These are phyloP conservation scores for Globisporangium emineosum DNA, from an alignment of 352 stramenopile genomes.

Conservation along the genomic window DNA sequence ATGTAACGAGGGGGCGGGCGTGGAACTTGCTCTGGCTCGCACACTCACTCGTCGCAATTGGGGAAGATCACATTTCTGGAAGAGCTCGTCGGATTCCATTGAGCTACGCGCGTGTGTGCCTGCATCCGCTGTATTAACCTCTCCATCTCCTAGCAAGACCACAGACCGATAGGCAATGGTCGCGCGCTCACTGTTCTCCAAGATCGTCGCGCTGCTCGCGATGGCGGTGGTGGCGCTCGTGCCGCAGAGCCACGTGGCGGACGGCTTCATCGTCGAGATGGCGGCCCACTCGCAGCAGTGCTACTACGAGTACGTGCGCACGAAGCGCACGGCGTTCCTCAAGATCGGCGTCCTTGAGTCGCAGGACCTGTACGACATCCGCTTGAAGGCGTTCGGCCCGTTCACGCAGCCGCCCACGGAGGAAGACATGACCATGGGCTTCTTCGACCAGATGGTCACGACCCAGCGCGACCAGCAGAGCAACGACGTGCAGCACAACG, in stretches of 20 bases:
- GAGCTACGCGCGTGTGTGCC: background rate
- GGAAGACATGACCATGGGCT: slow-evolving; percentile 51
- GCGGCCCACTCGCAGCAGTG: slow-evolving; percentile 56
- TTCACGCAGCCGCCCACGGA: slow-evolving; percentile 49
- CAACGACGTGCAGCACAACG: slow-evolving; percentile 81
- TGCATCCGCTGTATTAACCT: background rate
- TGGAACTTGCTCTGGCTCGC: background rate
- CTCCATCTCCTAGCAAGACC: background rate
- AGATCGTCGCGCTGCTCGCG: slow-evolving; percentile 21
- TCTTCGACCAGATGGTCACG: slow-evolving; percentile 75
- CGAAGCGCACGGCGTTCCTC: slow-evolving; percentile 82
- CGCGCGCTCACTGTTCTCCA: slow-evolving; percentile 1
- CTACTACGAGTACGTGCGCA: slow-evolving; percentile 84
- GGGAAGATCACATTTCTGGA: slow-evolving; percentile 8
- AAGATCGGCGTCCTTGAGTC: slow-evolving; percentile 77
- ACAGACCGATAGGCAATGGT: background rate
- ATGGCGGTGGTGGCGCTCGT: slow-evolving; percentile 21
- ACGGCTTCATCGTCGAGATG: slow-evolving; percentile 59
- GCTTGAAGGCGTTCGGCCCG: slow-evolving; percentile 67
- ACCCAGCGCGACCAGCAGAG: slow-evolving; percentile 58
- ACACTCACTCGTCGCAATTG: background rate
- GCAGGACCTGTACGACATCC: slow-evolving; percentile 69
- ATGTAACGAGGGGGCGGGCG: background rate
- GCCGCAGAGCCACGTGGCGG: slow-evolving; percentile 9
- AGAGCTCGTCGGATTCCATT: background rate